A percentile compares a stretch with the other conserved stretches of the same genome.
Evolutionary conservation across 192 early-diverging fungal species (phyloP).

Genomic region (Podila clonocystis): DNA sequence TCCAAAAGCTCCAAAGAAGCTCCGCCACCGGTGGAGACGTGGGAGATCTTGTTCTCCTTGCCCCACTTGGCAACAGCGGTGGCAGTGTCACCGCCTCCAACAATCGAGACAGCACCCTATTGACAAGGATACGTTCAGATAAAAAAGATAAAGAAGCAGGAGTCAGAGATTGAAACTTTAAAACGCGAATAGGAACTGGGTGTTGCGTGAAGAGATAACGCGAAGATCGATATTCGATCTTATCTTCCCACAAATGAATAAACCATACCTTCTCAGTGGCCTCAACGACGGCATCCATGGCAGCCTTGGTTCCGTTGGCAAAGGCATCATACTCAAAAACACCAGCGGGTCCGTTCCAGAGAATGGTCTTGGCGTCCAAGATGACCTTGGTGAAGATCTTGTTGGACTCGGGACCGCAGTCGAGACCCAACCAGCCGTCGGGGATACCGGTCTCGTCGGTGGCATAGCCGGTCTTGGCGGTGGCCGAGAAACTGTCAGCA

Average conservation of each 20-base stretch:
- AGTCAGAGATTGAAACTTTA: background rate
- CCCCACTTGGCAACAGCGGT: conserved; percentile 93
- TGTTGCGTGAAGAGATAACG: too few species aligned
- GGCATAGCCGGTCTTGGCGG: conserved; percentile 85
- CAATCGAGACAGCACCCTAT: conserved; percentile 86
- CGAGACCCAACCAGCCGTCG: conserved; percentile 92
- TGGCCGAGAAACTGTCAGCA: conserved; percentile 86
- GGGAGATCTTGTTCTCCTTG: conserved; percentile 86
- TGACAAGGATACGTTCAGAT: background rate
- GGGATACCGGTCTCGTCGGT: conserved; percentile 91
- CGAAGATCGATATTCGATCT: too few species aligned
- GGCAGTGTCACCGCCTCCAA: conserved; percentile 98
- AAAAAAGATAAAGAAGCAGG: background rate
- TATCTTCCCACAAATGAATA: background rate
- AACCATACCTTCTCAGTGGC: conserved; percentile 71
- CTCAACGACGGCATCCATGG: conserved; percentile 86
- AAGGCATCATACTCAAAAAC: conserved; percentile 99
- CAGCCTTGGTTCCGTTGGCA: conserved; percentile 81
- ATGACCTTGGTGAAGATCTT: conserved; percentile 76
- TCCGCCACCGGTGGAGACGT: conserved; percentile 97
- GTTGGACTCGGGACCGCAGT: conserved; percentile 87
- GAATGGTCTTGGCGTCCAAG: conserved; percentile 85
- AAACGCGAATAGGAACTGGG: background rate
- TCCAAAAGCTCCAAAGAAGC: conserved; percentile 96
- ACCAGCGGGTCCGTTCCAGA: conserved; percentile 98